Evolutionary conservation across 2,329 filamentous ascomycete genomes (phyloP).

Genomic region (Aspergillus versicolor): DNA sequence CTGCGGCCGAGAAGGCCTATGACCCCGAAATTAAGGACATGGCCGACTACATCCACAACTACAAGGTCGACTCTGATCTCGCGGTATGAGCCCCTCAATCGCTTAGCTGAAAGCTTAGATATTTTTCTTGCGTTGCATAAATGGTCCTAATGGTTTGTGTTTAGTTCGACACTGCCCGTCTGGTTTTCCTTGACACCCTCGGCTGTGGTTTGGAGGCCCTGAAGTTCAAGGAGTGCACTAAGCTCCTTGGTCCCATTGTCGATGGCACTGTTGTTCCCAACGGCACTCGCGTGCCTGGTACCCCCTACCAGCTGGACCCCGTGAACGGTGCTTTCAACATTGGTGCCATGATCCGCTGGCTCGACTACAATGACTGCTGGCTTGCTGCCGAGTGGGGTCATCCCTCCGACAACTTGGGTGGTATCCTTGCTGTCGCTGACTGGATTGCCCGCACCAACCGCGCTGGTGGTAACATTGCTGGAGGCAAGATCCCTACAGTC

Average conservation of each 20-base stretch:
- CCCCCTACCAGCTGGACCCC: slow-evolving; percentile 90
- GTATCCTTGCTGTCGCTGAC: slow-evolving; percentile 93
- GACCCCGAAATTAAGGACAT: slow-evolving; percentile 95
- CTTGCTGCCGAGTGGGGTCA: slow-evolving; percentile 98
- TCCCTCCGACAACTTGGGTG: slow-evolving; percentile 95
- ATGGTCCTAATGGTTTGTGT: background rate
- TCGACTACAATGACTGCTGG: slow-evolving; percentile 99
- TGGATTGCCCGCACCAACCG: slow-evolving; percentile 96
- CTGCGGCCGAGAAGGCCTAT: slow-evolving; percentile 57
- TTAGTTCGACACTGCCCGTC: slow-evolving; percentile 85
- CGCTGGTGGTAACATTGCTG: slow-evolving; percentile 70
- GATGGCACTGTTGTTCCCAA: slow-evolving; percentile 89
- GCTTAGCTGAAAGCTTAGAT: background rate
- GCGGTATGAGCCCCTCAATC: slow-evolving; percentile 65
- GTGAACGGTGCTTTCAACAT: slow-evolving; percentile 98
- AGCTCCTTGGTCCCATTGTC: slow-evolving; percentile 89
- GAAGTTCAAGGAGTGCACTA: slow-evolving; percentile 92
- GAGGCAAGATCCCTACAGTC: slow-evolving; percentile 79
- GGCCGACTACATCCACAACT: slow-evolving; percentile 90
- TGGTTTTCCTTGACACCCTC: slow-evolving; percentile 94
- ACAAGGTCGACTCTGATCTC: slow-evolving; percentile 84
- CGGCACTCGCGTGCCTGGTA: slow-evolving; percentile 86
- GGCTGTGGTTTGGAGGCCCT: slow-evolving; percentile 95
- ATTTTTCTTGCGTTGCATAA: too few relatives aligned
- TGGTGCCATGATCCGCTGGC: slow-evolving; percentile 96